Evolutionary conservation across 2,329 filamentous ascomycete species (phyloP).

Genomic region (Amauroascus niger): DNA sequence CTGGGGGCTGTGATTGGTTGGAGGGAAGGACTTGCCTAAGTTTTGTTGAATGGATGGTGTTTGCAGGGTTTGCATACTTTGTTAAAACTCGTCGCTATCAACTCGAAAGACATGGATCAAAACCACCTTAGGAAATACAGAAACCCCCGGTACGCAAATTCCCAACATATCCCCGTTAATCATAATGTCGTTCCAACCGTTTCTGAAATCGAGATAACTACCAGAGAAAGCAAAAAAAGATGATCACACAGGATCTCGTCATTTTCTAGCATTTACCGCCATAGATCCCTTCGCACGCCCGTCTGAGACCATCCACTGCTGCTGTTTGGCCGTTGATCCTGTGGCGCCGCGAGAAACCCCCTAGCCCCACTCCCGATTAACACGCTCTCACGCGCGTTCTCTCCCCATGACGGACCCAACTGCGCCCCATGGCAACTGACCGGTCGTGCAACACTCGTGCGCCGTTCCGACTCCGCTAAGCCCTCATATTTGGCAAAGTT

Average conservation of each 20-base stretch:
- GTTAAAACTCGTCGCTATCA: no score
- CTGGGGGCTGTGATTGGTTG: slow-evolving; percentile 16
- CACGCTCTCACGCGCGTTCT: slow-evolving; percentile 50
- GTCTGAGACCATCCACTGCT: slow-evolving; percentile 21
- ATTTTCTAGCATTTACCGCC: slow-evolving; percentile 23
- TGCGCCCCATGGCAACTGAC: slow-evolving; percentile 39
- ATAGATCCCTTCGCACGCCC: slow-evolving; percentile 31
- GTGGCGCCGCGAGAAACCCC: slow-evolving; percentile 55
- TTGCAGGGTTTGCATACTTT: no score
- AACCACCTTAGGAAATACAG: no score
- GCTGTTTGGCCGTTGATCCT: slow-evolving; percentile 35
- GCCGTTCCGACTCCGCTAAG: slow-evolving; percentile 25
- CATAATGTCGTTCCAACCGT: background rate
- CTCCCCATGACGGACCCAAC: slow-evolving; percentile 49
- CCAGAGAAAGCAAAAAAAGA: background rate
- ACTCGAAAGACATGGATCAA: no score
- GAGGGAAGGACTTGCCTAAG: no score
- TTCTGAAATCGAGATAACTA: background rate
- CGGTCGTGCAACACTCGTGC: slow-evolving; percentile 36
- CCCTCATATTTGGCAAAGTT: slow-evolving; percentile 55
- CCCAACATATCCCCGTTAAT: background rate
- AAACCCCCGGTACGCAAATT: no score
- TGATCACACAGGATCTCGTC: no score
- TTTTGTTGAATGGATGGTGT: no score
- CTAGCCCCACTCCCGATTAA: slow-evolving; percentile 60